Percentiles rank a stretch among this genome's conserved stretches.
Evolutionary conservation across 768 basidiomycete genomes (phyloP).

Genomic region (Phlegmacium glaucopus): DNA sequence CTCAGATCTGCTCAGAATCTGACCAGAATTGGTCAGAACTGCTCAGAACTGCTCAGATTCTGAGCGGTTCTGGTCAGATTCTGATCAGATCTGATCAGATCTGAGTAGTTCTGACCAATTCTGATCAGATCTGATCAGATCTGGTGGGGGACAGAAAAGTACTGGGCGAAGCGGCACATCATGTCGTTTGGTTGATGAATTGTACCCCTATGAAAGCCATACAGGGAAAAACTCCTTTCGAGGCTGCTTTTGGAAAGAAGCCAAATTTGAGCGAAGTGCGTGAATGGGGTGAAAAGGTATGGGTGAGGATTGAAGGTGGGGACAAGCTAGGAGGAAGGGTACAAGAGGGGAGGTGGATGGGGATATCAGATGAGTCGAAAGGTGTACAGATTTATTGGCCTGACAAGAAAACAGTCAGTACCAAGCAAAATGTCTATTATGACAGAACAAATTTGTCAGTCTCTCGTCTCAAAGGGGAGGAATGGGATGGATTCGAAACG

Average conservation of each 20-base stretch:
- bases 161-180: too few species aligned
- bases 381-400: constrained; percentile 33
- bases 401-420: constrained; percentile 19
- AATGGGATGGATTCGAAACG: constrained; percentile 11
- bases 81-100: too few species aligned
- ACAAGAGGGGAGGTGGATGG: constrained; percentile 30
- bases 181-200: constrained; percentile 34
- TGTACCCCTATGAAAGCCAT: constrained; percentile 23
- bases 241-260: constrained; percentile 16
- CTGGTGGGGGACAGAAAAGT: too few species aligned
- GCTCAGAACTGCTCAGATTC: too few species aligned
- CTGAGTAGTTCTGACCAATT: too few species aligned
- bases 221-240: constrained; percentile 21
- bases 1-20: too few species aligned
- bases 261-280: constrained; percentile 25
- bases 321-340: constrained; percentile 15
- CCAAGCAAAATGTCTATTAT: constrained; percentile 27
- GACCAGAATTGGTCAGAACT: too few species aligned
- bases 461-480: constrained; percentile 24
- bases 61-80: too few species aligned
- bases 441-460: constrained; percentile 9
- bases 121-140: too few species aligned
- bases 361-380: constrained; percentile 24
- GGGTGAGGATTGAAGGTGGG: constrained; percentile 23
- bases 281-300: constrained; percentile 31